Conservation (phyloP, 1,139 yeast genomes). For the Saccharomyces hybrid region DNA sequence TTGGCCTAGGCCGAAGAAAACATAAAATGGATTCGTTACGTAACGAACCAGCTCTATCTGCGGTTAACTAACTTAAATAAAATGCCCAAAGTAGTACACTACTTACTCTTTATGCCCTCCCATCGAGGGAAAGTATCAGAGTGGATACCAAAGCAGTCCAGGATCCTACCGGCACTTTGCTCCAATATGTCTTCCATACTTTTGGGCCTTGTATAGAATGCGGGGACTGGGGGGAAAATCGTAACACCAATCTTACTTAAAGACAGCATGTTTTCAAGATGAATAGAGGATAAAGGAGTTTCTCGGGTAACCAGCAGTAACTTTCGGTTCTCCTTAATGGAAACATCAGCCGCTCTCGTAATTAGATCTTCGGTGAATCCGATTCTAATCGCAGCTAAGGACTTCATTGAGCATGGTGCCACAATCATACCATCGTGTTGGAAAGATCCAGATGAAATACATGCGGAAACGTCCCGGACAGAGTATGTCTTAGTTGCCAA, state of each 20-base stretch:
- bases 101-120: slow-evolving; percentile 11
- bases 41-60: background rate
- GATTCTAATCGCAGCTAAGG: slow-evolving; percentile 20
- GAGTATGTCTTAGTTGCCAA: slow-evolving; percentile 16
- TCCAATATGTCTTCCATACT: slow-evolving; percentile 17
- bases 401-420: slow-evolving; percentile 25
- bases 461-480: slow-evolving; percentile 18
- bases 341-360: slow-evolving; percentile 25
- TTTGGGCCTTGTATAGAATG: slow-evolving; percentile 21
- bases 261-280: slow-evolving; percentile 21
- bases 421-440: slow-evolving; percentile 26
- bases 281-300: slow-evolving; percentile 23
- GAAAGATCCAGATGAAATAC: slow-evolving; percentile 24
- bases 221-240: slow-evolving; percentile 25
- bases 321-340: slow-evolving; percentile 19
- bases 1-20: background rate
- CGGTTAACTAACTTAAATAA: background rate
- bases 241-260: slow-evolving; percentile 15
- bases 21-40: background rate
- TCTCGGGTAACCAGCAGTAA: slow-evolving; percentile 19
- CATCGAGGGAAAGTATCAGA: slow-evolving; percentile 18
- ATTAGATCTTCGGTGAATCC: slow-evolving; percentile 24
- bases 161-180: slow-evolving; percentile 19
- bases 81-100: background rate
- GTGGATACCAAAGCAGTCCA: slow-evolving; percentile 19